A percentile compares a stretch with the other conserved stretches of the same genome.
Conservation (phyloP, 352 stramenopile species). For the Phytophthora pisi region DNA sequence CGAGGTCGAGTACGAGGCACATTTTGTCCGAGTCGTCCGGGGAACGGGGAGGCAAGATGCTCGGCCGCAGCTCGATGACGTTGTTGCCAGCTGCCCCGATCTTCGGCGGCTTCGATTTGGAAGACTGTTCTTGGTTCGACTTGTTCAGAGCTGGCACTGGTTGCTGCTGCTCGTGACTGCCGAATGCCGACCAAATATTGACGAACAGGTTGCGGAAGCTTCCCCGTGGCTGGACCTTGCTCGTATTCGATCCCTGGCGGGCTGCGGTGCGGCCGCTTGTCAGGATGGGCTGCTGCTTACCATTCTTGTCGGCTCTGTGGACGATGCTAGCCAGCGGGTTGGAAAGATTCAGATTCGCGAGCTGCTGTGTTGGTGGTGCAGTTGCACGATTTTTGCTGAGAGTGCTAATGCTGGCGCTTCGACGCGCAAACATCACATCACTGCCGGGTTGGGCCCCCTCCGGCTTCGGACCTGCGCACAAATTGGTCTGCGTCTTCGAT, state of each 20-base stretch:
- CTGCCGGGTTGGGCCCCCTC: conserved; percentile 28
- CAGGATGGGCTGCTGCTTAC: conserved; percentile 44
- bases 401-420: conserved; percentile 53
- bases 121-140: conserved; percentile 14
- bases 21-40: conserved; percentile 74
- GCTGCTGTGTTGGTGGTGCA: conserved; percentile 41
- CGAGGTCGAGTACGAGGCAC: conserved; percentile 93
- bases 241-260: conserved; percentile 23
- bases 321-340: conserved; percentile 60
- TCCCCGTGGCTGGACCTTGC: conserved; percentile 24
- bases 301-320: conserved; percentile 57
- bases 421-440: conserved; percentile 55
- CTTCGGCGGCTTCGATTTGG: conserved; percentile 8
- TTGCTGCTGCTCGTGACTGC: conserved; percentile 60
- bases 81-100: conserved; percentile 28
- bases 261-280: background rate
- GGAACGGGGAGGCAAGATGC: conserved; percentile 38
- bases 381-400: conserved; percentile 28
- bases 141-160: conserved; percentile 26
- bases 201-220: conserved; percentile 64
- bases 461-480: conserved; percentile 23
- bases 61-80: conserved; percentile 52
- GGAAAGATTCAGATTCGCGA: conserved; percentile 41
- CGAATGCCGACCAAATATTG: conserved; percentile 66
- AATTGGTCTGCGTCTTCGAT: conserved; percentile 33